A percentile compares a stretch with the other conserved stretches of the same genome.
Evolutionary conservation across 139 green algal species (phyloP).

Genomic region (Nannochloris sp.): DNA sequence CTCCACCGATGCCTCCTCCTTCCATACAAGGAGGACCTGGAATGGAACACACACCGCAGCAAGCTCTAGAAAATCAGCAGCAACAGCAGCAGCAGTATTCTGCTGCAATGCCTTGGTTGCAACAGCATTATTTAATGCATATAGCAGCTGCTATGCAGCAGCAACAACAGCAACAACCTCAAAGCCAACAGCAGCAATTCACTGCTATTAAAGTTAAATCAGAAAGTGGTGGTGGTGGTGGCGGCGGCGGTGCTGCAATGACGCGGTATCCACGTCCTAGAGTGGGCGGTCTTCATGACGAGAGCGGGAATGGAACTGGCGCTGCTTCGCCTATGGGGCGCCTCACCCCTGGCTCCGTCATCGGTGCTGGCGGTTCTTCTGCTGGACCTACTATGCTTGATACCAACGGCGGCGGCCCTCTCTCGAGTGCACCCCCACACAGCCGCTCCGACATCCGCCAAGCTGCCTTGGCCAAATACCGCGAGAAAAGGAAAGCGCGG

Average conservation of each 20-base stretch:
- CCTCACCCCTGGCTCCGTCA: no score
- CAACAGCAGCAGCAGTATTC: not conserved
- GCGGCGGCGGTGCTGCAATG: no score
- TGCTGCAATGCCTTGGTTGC: not conserved
- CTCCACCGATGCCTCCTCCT: not conserved
- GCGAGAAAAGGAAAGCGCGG: constrained; percentile 48
- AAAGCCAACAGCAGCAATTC: not conserved
- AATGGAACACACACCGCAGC: not conserved
- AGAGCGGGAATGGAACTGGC: no score
- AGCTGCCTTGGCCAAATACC: constrained; percentile 54
- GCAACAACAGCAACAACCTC: no score
- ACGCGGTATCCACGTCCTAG: no score
- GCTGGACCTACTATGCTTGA: no score
- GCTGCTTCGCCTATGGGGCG: no score
- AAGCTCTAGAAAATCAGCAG: not conserved
- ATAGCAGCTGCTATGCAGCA: not conserved
- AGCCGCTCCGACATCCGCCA: constrained; percentile 8
- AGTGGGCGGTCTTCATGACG: no score
- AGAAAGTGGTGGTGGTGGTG: no score
- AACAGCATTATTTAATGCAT: not conserved
- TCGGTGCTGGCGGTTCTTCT: no score
- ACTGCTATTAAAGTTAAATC: not conserved
- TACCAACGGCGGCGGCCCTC: not conserved
- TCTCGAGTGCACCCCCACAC: no score
- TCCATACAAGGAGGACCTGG: not conserved